Base-by-base conservation (phyloP, 164 flowering plant genomes). In the Chimonanthus salicifolius region DNA sequence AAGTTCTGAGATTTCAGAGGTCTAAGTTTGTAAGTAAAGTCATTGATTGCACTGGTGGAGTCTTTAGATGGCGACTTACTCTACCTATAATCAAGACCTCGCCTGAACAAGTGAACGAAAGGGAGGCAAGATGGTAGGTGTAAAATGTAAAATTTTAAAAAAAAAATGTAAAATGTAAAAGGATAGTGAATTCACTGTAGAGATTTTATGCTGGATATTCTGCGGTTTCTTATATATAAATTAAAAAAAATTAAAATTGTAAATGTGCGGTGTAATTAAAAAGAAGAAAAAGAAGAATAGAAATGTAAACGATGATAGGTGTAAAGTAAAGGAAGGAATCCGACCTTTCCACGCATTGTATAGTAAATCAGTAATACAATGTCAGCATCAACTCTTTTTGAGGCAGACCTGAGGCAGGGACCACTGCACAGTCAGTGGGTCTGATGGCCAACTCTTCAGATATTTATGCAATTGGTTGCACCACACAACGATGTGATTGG, bases 191-290 rank as follows among this genome's bases (percentile, higher is more conserved):
- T 13, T 5, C 60, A 13, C 21, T 0, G 21, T 20, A 20, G 21
- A 20, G 0, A 20, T 20, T 20, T 20, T 20, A 20, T 0, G 21
- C 21, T 20, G 21, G 21, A 0, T 20, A 20, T 20, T 20, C 0
- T 0, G 0, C 0, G 0, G 0, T 20, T 20, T 20, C 0, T 0
- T 20, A 20, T 0, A 20, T 0, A 20, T 20, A 20, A 20, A 20
- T 20, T 20, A 54, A 10, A 3, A 54, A 54, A 3, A 54, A 13
- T 9, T 4, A 16, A 10, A 54, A 13, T 10, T 11, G 60, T 54
- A 11, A 0, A 10, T 2, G 5, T 4, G 60, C 13, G 16, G 11
- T n/a, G 10, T 33, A 13, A 13, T 5, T 5, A 4, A 13, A 5
- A n/a, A 54, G 60, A 11, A 11, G 16, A 54, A 54, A 13, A 54